Evolutionary conservation across 177 flowering plant species (phyloP), one percentile per base, ranked within the genome.

Genomic region (Tripterygium wilfordii): DNA sequence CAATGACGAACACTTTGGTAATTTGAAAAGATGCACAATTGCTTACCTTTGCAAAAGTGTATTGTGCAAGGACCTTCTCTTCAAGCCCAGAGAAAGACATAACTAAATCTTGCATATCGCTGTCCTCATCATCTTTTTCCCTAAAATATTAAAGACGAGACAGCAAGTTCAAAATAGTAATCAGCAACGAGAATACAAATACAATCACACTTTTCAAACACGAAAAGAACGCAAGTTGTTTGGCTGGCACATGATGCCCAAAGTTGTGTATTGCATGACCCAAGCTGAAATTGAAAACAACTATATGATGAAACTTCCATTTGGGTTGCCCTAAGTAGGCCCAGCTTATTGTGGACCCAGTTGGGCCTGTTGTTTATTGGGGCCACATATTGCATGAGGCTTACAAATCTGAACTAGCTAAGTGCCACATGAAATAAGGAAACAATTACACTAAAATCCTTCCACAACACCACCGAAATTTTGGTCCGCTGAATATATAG

Each of bases 61-160:
- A 92, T 42, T 84, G 95, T 47, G 61, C 89, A 62, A 92, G 95
- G 65, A 89, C 85, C 69, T 87, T 92, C 65, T 92, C 99, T 68
- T 89, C 99, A 64, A 92, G 92, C n/a, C 82, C 87, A 30, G 80
- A 66, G 67, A 89, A 89, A 49, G 89, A 79, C 60, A 63, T 61
- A 2, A 68, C 80, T 49, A 92, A 54, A 63, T 89, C 99, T 49
- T 58, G 68, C 39, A 82, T 59, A 52, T 92, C 97, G 60, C 68
- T 59, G 55, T 76, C 84, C 32, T 65, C 95, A 43, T 84, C 96
- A 57, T 73, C 78, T 45, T 67, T 82, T 36, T 65, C 85, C 71
- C 98, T 92, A 66, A 24, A 54, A 27, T 32, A 47, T 33, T 8
- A 45, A n/a, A 58, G 23, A 16, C 15, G 42, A 23, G 22, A 12